These are phyloP conservation scores for Aspergillus neoniger DNA, from an alignment of 2,329 filamentous ascomycete species.

Conservation along the genomic window DNA sequence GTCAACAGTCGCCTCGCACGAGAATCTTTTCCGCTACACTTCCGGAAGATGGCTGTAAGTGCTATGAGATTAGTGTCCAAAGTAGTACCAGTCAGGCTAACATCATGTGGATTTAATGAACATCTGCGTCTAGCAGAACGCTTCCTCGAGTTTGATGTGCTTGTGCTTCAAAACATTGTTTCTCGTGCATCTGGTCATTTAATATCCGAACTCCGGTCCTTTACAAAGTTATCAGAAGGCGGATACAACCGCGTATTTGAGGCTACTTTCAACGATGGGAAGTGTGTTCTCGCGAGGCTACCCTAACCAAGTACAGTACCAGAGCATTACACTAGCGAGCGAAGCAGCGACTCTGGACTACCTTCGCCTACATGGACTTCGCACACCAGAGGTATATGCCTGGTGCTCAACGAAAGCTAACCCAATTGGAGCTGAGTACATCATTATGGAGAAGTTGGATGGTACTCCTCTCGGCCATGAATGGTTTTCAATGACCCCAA, in stretches of 20 bases:
- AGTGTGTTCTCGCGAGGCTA: conserved; percentile 32
- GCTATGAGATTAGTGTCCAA: background rate
- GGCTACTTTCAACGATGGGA: conserved; percentile 30
- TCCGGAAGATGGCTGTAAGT: conserved; percentile 28
- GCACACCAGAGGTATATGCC: conserved; percentile 12
- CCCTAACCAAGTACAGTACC: conserved; percentile 33
- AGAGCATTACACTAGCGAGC: conserved; percentile 12
- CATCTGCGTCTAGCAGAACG: conserved; percentile 20
- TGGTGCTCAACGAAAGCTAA: conserved; percentile 11
- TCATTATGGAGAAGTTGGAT: conserved; percentile 14
- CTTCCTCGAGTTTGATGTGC: conserved; percentile 22
- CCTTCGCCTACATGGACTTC: conserved; percentile 13
- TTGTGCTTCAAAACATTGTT: conserved; percentile 20
- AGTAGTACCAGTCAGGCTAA: background rate
- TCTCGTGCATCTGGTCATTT: conserved; percentile 14
- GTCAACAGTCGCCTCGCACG: background rate
- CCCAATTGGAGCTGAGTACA: conserved; percentile 13
- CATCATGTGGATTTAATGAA: conserved; percentile 21
- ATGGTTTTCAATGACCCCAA: conserved; percentile 12
- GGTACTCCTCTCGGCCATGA: conserved; percentile 10
- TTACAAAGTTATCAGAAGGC: conserved; percentile 39
- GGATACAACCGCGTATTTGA: conserved; percentile 40
- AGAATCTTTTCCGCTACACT: conserved; percentile 24
- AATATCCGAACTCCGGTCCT: conserved; percentile 17
- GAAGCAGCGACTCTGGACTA: conserved; percentile 17